Evolutionary conservation across 2,329 filamentous ascomycete species (phyloP), one percentile per base, ranked within the genome.

Genomic region (Ophiostoma piceae): DNA sequence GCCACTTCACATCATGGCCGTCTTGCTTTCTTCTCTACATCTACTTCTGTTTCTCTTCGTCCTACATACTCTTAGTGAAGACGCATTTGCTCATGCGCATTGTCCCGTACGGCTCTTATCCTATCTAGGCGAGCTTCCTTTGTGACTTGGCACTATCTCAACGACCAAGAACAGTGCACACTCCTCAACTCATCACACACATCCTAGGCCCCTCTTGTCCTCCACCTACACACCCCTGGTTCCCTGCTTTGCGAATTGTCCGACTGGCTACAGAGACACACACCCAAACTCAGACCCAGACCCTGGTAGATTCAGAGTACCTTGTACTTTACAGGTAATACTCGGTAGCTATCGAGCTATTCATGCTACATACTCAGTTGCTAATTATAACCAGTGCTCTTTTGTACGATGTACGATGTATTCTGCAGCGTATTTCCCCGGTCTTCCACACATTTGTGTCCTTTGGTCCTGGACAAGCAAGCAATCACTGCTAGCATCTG

Each of bases 231-330:
- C 32, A 47, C 62, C 69, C 69, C 39, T 65, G 51, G 57, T 65
- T 66, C 70, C 68, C 67, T 66, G 51, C 51, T 26, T 65, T 22
- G 22, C 37, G 66, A 69, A 71, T 69, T 71, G 68, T 68, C 70
- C 70, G 68, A 71, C 70, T 71, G 68, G 68, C 54, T 69, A 29
- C 70, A 69, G 66, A 8, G 6, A 71, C 43, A 19, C 62, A 62
- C 62, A 32, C 35, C 54, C 47, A 32, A 57, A 12, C 51, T 26
- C 51, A 57, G 14, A 12, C 57, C 57, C 22, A 62, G 26, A 62
- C 47, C 66, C 16, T 35, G 19, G 64, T 37, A 26, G 16, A 16
- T 35, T 35, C 35, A 35, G 35, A 35, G 35, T 35, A 35, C 35
- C 9, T 12, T 3, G 39, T 41, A 41, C 39, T 41, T 3, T 41